Conservation (phyloP, 441 rosid genomes). For the Geranium incanum region DNA sequence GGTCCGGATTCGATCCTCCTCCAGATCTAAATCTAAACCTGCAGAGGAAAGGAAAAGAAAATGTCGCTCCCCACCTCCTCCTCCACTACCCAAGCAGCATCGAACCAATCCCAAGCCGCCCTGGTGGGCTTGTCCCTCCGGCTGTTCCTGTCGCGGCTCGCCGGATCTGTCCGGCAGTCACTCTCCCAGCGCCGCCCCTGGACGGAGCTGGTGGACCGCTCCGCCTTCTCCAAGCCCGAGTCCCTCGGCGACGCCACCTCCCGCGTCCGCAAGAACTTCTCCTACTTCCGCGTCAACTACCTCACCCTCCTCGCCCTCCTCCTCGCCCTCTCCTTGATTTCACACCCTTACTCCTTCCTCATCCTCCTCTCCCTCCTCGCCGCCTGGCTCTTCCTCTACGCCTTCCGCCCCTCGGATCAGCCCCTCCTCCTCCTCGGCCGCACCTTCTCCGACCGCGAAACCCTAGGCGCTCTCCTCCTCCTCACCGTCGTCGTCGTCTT, state of each 20-base stretch:
- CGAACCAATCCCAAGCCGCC: conserved; percentile 16
- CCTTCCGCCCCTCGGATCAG: conserved; percentile 43
- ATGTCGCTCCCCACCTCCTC: conserved; percentile 19
- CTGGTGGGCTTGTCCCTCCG: conserved; percentile 22
- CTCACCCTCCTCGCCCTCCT: conserved; percentile 32
- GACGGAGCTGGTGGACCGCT: conserved; percentile 41
- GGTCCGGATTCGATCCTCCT: too few relatives aligned
- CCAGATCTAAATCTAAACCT: too few relatives aligned
- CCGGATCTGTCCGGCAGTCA: conserved; percentile 28
- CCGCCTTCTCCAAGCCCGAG: conserved; percentile 42
- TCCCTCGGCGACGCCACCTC: conserved; percentile 42
- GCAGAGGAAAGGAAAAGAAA: background rate
- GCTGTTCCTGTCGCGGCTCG: conserved; percentile 28
- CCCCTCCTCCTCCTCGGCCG: conserved; percentile 43
- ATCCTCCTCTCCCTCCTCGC: conserved; percentile 37
- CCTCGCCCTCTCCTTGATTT: conserved; percentile 41
- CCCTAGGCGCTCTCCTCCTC: conserved; percentile 32
- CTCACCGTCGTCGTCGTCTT: conserved; percentile 39
- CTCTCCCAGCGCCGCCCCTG: conserved; percentile 41
- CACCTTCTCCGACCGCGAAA: conserved; percentile 41
- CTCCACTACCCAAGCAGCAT: background rate
- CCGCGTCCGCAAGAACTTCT: conserved; percentile 36
- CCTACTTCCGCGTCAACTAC: conserved; percentile 50
- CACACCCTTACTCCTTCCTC: conserved; percentile 53
- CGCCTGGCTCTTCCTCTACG: conserved; percentile 33